These are phyloP conservation scores for Amanita inopinata DNA, from an alignment of 768 basidiomycete genomes.

Conservation along the genomic window DNA sequence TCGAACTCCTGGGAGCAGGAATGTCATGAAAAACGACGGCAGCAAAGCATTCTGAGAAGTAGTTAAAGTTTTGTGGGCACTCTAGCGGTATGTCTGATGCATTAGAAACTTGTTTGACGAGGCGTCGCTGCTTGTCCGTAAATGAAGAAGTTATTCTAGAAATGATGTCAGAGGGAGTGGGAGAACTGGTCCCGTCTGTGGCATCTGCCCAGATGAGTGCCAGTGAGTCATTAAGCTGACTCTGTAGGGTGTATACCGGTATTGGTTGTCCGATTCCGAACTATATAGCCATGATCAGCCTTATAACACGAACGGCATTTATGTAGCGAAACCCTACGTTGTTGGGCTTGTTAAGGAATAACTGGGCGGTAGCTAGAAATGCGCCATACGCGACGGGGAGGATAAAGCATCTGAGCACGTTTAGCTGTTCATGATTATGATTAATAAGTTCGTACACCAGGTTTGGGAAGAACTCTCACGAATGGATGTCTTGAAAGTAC, in stretches of 20 bases:
- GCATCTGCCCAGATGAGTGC: constrained; percentile 60
- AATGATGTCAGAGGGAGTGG: constrained; percentile 54
- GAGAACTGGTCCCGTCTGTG: constrained; percentile 44
- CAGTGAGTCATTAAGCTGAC: constrained; percentile 42
- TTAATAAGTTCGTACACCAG: constrained; percentile 2
- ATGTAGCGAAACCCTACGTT: constrained; percentile 35
- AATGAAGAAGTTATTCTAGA: constrained; percentile 46
- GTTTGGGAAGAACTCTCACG: constrained; percentile 29
- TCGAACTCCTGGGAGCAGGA: constrained; percentile 26
- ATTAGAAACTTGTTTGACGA: constrained; percentile 39
- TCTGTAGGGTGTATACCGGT: constrained; percentile 36
- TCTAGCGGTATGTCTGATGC: constrained; percentile 38
- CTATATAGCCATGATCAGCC: constrained; percentile 22
- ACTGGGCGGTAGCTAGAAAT: constrained; percentile 56
- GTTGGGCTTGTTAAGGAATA: constrained; percentile 48
- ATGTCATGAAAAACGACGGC: constrained; percentile 54
- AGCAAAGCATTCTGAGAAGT: constrained; percentile 61
- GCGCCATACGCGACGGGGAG: constrained; percentile 57
- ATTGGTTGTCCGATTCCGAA: constrained; percentile 53
- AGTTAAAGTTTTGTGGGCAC: constrained; percentile 71
- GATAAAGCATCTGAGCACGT: constrained; percentile 51
- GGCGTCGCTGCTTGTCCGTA: constrained; percentile 31
- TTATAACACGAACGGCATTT: not conserved
- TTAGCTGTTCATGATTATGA: constrained; percentile 29
- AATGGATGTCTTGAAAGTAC: constrained; percentile 55